phyloP scores from a whole-genome alignment of 176 grass and related monocot species.

The Panicum miliaceum region DNA sequence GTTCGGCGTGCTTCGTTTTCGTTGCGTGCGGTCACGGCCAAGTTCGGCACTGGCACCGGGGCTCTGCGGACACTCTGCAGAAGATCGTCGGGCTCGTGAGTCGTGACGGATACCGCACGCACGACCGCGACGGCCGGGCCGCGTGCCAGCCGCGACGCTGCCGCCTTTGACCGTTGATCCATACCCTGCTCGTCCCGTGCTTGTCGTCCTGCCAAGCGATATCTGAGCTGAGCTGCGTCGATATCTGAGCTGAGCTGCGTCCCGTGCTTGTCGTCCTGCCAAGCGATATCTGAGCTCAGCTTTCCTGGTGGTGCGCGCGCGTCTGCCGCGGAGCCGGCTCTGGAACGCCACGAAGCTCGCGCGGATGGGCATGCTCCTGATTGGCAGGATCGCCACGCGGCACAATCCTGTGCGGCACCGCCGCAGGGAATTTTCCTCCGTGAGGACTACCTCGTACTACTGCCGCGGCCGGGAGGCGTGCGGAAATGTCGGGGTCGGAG shows the following conservation, averaged over 20 bases:
- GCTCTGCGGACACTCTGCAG: not conserved
- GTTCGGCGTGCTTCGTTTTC: not conserved
- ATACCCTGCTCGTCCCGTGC: not conserved
- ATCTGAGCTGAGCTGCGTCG: not conserved
- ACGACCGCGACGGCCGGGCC: slow-evolving; percentile 22
- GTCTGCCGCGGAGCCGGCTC: no score
- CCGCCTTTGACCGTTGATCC: slow-evolving; percentile 36
- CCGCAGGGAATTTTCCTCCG: no score
- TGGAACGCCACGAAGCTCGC: no score
- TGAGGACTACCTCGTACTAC: not conserved
- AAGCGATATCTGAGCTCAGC: no score
- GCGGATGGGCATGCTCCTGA: no score
- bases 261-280: no score
- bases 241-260: no score
- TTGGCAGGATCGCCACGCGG: no score
- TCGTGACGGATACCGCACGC: slow-evolving; percentile 6
- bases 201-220: slow-evolving; percentile 28
- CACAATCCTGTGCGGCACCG: no score
- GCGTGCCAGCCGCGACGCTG: not conserved
- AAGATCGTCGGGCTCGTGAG: not conserved
- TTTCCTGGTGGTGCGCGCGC: no score
- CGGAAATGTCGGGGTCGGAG: slow-evolving; percentile 15
- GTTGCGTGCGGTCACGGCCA: slow-evolving; percentile 23
- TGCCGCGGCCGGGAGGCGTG: slow-evolving; percentile 27
- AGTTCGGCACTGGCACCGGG: not conserved